Conservation (phyloP, 2,329 filamentous ascomycete species). For the Lecanosticta acicola region DNA sequence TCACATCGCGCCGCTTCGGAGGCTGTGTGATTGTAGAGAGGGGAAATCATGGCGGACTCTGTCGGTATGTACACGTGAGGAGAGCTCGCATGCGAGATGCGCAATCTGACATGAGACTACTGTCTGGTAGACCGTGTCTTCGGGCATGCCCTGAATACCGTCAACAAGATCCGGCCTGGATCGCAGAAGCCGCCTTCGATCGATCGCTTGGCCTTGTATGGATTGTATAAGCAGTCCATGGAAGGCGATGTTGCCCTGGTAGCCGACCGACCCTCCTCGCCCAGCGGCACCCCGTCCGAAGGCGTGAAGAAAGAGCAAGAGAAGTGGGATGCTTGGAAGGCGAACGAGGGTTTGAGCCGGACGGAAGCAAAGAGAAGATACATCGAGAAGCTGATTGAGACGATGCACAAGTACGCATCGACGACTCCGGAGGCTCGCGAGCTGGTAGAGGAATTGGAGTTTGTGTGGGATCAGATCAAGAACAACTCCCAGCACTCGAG, state of each 20-base stretch:
- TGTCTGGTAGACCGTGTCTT: constrained; percentile 90
- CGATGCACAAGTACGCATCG: constrained; percentile 91
- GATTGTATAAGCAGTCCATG: constrained; percentile 98
- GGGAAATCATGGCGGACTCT: constrained; percentile 27
- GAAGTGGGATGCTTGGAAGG: constrained; percentile 81
- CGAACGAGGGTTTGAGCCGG: constrained; percentile 72
- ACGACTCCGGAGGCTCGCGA: constrained; percentile 78
- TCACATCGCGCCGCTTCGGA: neutral
- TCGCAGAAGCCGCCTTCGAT: constrained; percentile 78
- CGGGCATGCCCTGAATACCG: constrained; percentile 96
- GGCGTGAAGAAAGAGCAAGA: constrained; percentile 35
- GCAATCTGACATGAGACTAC: neutral
- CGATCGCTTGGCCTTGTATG: constrained; percentile 88
- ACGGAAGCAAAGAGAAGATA: constrained; percentile 94
- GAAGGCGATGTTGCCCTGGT: constrained; percentile 94
- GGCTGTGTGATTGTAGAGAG: constrained; percentile 3
- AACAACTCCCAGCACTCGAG: constrained; percentile 48
- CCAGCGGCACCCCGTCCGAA: constrained; percentile 17
- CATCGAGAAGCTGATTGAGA: constrained; percentile 88
- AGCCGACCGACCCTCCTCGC: constrained; percentile 67
- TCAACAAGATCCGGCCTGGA: constrained; percentile 95
- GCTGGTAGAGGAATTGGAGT: constrained; percentile 90
- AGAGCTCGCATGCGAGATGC: neutral
- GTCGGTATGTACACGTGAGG: constrained; percentile 19
- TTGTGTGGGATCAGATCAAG: constrained; percentile 98